Percentiles rank a stretch among this genome's conserved stretches.
phyloP scores from a whole-genome alignment of 2,329 filamentous ascomycete species.

The Ophiocordyceps unilateralis region DNA sequence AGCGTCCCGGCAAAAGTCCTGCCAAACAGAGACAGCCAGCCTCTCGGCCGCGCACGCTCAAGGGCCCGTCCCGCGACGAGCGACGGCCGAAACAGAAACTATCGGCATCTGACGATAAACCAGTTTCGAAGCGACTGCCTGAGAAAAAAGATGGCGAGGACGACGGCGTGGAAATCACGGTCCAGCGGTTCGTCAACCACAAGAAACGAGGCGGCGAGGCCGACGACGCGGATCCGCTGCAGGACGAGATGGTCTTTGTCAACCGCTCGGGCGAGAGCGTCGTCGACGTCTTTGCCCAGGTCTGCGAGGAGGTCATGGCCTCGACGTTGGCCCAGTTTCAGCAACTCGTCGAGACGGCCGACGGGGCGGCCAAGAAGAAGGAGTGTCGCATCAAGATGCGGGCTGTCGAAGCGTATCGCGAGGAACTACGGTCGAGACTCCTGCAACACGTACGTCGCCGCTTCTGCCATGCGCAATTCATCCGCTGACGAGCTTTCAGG shows the following conservation, averaged over 20 bases:
- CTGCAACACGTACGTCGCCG: slow-evolving; percentile 35
- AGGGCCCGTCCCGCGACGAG: not conserved
- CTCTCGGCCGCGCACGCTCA: not conserved
- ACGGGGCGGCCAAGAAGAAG: slow-evolving; percentile 28
- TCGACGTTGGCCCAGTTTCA: slow-evolving; percentile 29
- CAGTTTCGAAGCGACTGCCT: slow-evolving; percentile 6
- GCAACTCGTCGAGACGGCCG: slow-evolving; percentile 19
- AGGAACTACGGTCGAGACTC: slow-evolving; percentile 36
- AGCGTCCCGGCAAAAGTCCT: slow-evolving; percentile 17
- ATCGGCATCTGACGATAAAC: not conserved
- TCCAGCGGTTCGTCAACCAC: slow-evolving; percentile 40
- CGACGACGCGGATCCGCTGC: slow-evolving; percentile 26
- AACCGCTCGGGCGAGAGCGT: slow-evolving; percentile 40
- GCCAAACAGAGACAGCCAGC: slow-evolving; percentile 21
- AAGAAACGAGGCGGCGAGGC: slow-evolving; percentile 22
- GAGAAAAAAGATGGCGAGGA: slow-evolving; percentile 8
- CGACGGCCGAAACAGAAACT: not conserved
- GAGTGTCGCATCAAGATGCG: slow-evolving; percentile 37
- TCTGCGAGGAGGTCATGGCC: slow-evolving; percentile 43
- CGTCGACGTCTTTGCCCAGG: slow-evolving; percentile 42
- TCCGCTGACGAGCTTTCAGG: slow-evolving; percentile 17
- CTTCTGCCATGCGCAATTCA: not conserved
- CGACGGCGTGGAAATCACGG: slow-evolving; percentile 32
- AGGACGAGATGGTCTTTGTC: slow-evolving; percentile 33
- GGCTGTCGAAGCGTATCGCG: slow-evolving; percentile 39